phyloP scores from a whole-genome alignment of 495 filamentous ascomycete genomes.

The Daldinia caldariorum region DNA sequence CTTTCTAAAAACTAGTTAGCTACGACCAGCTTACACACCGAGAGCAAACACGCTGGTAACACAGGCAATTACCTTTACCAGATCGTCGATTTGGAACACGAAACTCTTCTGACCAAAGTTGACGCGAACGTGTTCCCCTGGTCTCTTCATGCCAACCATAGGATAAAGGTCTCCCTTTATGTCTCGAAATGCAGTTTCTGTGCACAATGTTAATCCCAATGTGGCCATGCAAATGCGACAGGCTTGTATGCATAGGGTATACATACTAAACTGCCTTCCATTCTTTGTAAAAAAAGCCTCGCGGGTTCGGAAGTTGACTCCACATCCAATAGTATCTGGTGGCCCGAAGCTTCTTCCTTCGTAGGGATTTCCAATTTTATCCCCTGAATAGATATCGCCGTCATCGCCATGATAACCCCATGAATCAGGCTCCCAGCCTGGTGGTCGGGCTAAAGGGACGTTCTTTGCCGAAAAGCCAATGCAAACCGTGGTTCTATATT shows the following conservation, averaged over 20 bases:
- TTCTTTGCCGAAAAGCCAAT: slow-evolving; percentile 85
- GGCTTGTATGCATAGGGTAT: slow-evolving; percentile 42
- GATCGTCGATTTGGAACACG: slow-evolving; percentile 88
- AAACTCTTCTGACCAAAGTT: slow-evolving; percentile 96
- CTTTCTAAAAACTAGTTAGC: slow-evolving; percentile 59
- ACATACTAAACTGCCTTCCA: slow-evolving; percentile 74
- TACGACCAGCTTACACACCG: not conserved
- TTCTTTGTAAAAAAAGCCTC: slow-evolving; percentile 96
- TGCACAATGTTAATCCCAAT: slow-evolving; percentile 5
- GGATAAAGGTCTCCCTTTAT: slow-evolving; percentile 81
- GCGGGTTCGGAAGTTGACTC: slow-evolving; percentile 90
- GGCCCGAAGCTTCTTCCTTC: slow-evolving; percentile 70
- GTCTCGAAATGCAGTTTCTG: slow-evolving; percentile 84
- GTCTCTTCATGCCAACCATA: slow-evolving; percentile 92
- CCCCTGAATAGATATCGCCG: slow-evolving; percentile 82
- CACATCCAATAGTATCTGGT: slow-evolving; percentile 90
- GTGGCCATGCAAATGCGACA: not conserved
- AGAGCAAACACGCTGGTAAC: not conserved
- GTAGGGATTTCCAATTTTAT: slow-evolving; percentile 78
- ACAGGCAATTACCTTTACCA: slow-evolving; percentile 73
- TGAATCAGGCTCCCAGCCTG: slow-evolving; percentile 94
- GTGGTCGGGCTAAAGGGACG: slow-evolving; percentile 80
- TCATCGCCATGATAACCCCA: slow-evolving; percentile 99
- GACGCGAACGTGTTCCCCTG: slow-evolving; percentile 79
- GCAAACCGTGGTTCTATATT: slow-evolving; percentile 73